These are phyloP conservation scores for Iodosphaeria phyllophila DNA, from an alignment of 2,329 filamentous ascomycete genomes.

Conservation along the genomic window DNA sequence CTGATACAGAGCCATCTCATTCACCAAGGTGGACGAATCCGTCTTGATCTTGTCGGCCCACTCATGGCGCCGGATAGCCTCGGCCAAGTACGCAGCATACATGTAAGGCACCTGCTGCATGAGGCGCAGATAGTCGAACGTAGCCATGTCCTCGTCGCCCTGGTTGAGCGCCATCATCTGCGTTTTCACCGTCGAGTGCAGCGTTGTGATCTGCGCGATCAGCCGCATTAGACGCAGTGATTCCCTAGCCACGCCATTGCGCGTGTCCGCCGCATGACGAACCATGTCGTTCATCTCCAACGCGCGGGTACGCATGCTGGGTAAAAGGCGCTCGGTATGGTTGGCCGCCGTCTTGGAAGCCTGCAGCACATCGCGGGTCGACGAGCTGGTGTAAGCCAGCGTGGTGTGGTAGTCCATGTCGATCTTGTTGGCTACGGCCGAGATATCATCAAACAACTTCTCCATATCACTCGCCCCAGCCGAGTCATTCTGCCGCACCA, in stretches of 20 bases:
- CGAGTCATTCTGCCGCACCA: slow-evolving; percentile 41
- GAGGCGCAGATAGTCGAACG: slow-evolving; percentile 63
- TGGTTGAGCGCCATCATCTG: slow-evolving; percentile 55
- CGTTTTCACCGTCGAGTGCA: slow-evolving; percentile 52
- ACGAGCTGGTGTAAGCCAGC: slow-evolving; percentile 45
- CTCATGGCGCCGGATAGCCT: slow-evolving; percentile 70
- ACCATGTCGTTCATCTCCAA: slow-evolving; percentile 43
- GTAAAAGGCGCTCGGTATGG: slow-evolving; percentile 43
- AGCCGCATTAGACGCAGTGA: slow-evolving; percentile 61
- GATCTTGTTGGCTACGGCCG: slow-evolving; percentile 72
- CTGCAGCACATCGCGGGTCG: slow-evolving; percentile 38
- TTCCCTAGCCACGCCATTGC: slow-evolving; percentile 47
- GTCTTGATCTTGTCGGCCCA: slow-evolving; percentile 83
- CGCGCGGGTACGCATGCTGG: slow-evolving; percentile 34
- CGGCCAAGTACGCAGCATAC: slow-evolving; percentile 76
- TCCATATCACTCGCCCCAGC: slow-evolving; percentile 44
- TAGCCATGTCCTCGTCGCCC: slow-evolving; percentile 56
- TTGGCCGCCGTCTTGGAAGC: slow-evolving; percentile 44
- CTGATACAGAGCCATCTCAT: slow-evolving; percentile 82
- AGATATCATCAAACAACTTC: slow-evolving; percentile 66
- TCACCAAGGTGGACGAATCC: slow-evolving; percentile 73
- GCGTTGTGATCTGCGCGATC: slow-evolving; percentile 62
- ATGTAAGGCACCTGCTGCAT: slow-evolving; percentile 73
- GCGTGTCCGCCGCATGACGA: slow-evolving; percentile 39
- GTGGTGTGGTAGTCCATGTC: slow-evolving; percentile 70